phyloP scores from a whole-genome alignment of 495 filamentous ascomycete genomes.

The Penicillium riverlandense region DNA sequence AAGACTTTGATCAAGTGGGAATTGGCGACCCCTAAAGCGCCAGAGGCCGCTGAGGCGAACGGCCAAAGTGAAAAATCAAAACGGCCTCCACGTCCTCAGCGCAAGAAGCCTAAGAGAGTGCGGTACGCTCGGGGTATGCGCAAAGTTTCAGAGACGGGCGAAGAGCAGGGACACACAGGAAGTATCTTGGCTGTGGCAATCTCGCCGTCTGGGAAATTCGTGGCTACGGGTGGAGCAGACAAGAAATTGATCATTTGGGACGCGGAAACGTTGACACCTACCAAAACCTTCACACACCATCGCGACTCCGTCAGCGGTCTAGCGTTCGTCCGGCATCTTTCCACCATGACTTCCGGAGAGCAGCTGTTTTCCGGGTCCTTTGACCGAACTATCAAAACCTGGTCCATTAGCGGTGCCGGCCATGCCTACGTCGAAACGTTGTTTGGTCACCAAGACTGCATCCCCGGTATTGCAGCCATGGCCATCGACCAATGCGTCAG shows the following conservation, averaged over 20 bases:
- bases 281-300: slow-evolving; percentile 85
- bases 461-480: slow-evolving; percentile 75
- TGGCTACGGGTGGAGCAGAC: slow-evolving; percentile 84
- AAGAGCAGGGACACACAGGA: slow-evolving; percentile 66
- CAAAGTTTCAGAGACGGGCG: slow-evolving; percentile 51
- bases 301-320: slow-evolving; percentile 79
- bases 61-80: slow-evolving; percentile 50
- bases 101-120: slow-evolving; percentile 64
- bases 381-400: slow-evolving; percentile 85
- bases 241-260: slow-evolving; percentile 81
- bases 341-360: slow-evolving; percentile 50
- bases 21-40: slow-evolving; percentile 38
- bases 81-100: slow-evolving; percentile 55
- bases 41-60: slow-evolving; percentile 30
- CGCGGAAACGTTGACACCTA: slow-evolving; percentile 63
- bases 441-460: slow-evolving; percentile 90
- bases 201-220: slow-evolving; percentile 79
- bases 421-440: slow-evolving; percentile 88
- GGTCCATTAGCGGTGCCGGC: slow-evolving; percentile 55
- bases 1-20: slow-evolving; percentile 81
- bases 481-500: slow-evolving; percentile 81
- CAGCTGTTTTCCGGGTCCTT: slow-evolving; percentile 83
- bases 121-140: slow-evolving; percentile 57
- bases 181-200: slow-evolving; percentile 77
- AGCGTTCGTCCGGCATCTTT: slow-evolving; percentile 75